Evolutionary conservation across 202 grass and related monocot species (phyloP).

Genomic region (Musa balbisiana): DNA sequence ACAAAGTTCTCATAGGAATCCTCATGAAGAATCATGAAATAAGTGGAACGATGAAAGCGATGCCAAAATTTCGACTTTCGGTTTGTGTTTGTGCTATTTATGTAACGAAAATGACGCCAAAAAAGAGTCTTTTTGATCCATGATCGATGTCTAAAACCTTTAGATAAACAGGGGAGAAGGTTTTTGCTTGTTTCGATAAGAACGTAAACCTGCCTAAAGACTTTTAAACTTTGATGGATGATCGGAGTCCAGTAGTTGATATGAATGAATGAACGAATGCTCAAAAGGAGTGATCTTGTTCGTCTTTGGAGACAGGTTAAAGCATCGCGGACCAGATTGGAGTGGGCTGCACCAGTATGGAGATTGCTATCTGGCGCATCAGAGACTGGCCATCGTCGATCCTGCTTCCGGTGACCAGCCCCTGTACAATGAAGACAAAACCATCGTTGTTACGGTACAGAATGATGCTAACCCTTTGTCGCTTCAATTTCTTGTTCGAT

Average conservation of each 20-base stretch:
- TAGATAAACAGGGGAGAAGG: too few species aligned
- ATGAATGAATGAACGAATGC: neutral
- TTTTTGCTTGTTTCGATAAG: neutral
- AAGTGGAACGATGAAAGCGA: too few species aligned
- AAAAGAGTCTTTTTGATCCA: too few species aligned
- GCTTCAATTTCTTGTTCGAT: neutral
- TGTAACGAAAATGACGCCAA: too few species aligned
- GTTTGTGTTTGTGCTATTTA: too few species aligned
- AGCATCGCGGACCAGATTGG: constrained; percentile 91
- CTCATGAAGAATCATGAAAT: neutral
- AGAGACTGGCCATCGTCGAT: constrained; percentile 80
- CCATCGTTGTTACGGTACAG: constrained; percentile 80
- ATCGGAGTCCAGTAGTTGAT: neutral
- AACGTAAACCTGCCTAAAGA: neutral
- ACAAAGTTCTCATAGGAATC: neutral
- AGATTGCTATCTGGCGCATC: constrained; percentile 75
- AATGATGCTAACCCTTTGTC: neutral
- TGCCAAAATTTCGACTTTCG: too few species aligned
- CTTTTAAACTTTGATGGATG: neutral
- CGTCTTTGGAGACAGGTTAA: constrained; percentile 45
- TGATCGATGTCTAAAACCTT: too few species aligned
- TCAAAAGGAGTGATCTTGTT: neutral
- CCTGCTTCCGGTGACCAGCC: constrained; percentile 91
- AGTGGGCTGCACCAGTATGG: constrained; percentile 72
- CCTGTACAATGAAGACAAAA: constrained; percentile 70